These are phyloP conservation scores for Trifolium dubium DNA, from an alignment of 306 rosid species.

Conservation along the genomic window DNA sequence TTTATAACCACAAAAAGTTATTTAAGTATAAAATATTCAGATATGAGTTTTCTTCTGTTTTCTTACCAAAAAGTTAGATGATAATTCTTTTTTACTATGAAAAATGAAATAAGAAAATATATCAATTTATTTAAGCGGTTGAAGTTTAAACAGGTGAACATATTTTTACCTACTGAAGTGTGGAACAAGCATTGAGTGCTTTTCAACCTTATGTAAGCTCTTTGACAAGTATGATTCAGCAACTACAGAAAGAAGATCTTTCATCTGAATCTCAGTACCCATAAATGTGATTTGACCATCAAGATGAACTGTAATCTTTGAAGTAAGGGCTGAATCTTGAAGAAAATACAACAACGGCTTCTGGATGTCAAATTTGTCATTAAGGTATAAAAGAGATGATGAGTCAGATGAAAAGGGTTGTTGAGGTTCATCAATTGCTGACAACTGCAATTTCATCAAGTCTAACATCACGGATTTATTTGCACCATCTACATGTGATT, in stretches of 20 bases:
- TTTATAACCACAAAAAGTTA: not conserved
- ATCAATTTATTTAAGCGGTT: no score
- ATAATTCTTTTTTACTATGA: constrained; percentile 1
- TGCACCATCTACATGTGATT: constrained; percentile 48
- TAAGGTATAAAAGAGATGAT: constrained; percentile 58
- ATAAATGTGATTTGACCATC: constrained; percentile 70
- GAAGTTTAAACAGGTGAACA: not conserved
- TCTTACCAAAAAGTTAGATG: not conserved
- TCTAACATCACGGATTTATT: constrained; percentile 56
- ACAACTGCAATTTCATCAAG: constrained; percentile 55
- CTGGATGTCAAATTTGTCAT: constrained; percentile 48
- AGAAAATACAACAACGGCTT: constrained; percentile 63
- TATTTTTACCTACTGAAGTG: constrained; percentile 65
- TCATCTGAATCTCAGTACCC: constrained; percentile 67
- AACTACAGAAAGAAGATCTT: constrained; percentile 72
- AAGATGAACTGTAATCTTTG: constrained; percentile 62
- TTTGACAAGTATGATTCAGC: constrained; percentile 66
- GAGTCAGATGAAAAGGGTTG: constrained; percentile 41
- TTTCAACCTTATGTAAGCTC: constrained; percentile 50
- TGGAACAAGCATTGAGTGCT: constrained; percentile 68
- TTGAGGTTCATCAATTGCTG: constrained; percentile 44
- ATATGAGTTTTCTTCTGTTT: not conserved
- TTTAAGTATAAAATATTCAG: no score
- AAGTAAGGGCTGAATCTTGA: constrained; percentile 61
- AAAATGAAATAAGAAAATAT: no score